These are phyloP conservation scores for Tolypocladium tundrense DNA, from an alignment of 2,329 filamentous ascomycete species.

Conservation along the genomic window DNA sequence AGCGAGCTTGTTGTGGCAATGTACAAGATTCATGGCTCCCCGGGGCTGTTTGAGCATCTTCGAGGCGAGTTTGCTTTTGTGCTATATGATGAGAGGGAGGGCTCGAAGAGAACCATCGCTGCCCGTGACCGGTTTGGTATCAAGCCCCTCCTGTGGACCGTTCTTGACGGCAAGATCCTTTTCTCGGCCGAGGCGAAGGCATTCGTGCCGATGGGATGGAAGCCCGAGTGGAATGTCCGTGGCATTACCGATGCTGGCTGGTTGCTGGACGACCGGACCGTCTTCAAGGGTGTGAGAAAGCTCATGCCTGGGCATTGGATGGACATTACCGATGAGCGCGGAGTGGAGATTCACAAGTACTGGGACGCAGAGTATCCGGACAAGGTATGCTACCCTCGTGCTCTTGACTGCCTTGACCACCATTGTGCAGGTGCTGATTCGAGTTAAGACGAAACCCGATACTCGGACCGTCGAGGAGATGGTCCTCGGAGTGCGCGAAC, in stretches of 20 bases:
- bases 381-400: conserved; percentile 26
- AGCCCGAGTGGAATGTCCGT: conserved; percentile 41
- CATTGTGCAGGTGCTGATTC: neutral
- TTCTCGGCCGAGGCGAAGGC: conserved; percentile 45
- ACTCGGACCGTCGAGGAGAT: conserved; percentile 37
- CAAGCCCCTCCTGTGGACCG: conserved; percentile 45
- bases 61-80: conserved; percentile 45
- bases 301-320: conserved; percentile 33
- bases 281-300: conserved; percentile 38
- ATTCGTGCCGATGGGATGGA: conserved; percentile 38
- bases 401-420: neutral
- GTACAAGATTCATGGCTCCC: conserved; percentile 35
- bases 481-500: conserved; percentile 35
- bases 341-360: conserved; percentile 31
- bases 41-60: conserved; percentile 26
- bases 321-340: conserved; percentile 22
- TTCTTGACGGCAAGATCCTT: conserved; percentile 27
- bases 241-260: conserved; percentile 32
- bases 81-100: conserved; percentile 31
- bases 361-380: conserved; percentile 43
- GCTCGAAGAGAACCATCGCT: conserved; percentile 30
- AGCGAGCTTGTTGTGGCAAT: conserved; percentile 43
- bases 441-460: conserved; percentile 23
- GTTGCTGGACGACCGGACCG: conserved; percentile 32
- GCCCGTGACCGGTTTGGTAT: conserved; percentile 46